These are phyloP conservation scores for Diospyros kaki DNA, from an alignment of 148 eudicot species.

Conservation along the genomic window DNA sequence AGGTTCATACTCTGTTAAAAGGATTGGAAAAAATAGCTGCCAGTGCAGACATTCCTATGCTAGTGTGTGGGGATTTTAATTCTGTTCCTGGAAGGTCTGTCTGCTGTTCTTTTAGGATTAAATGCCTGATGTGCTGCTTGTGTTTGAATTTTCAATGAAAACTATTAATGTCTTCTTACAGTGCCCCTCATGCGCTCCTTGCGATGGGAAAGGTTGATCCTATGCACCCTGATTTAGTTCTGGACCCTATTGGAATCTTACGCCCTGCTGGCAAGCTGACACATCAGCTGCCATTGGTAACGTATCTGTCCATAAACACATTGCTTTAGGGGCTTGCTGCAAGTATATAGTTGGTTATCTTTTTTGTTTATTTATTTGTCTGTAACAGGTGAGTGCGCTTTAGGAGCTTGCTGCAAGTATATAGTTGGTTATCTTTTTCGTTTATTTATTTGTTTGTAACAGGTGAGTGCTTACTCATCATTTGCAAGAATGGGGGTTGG, in stretches of 20 bases:
- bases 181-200: conserved; percentile 94
- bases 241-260: conserved; percentile 86
- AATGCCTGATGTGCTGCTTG: neutral
- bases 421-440: neutral
- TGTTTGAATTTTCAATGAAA: neutral
- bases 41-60: conserved; percentile 96
- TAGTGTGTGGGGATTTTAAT: conserved; percentile 97
- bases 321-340: neutral
- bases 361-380: neutral
- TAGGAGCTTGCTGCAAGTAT: neutral
- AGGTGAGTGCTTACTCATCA: conserved; percentile 98
- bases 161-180: conserved; percentile 25
- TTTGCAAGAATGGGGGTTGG: conserved; percentile 73
- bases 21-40: conserved; percentile 96
- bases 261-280: conserved; percentile 74
- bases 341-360: neutral
- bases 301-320: neutral
- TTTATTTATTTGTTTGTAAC: conserved; percentile 7
- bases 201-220: conserved; percentile 96
- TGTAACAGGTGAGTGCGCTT: conserved; percentile 74
- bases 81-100: conserved; percentile 87
- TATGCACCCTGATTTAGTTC: conserved; percentile 66
- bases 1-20: conserved; percentile 95
- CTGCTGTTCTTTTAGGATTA: conserved; percentile 1
- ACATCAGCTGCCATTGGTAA: conserved; percentile 92